Conservation (phyloP, 2,329 filamentous ascomycete genomes). For the Scleromitrula shiraiana region DNA sequence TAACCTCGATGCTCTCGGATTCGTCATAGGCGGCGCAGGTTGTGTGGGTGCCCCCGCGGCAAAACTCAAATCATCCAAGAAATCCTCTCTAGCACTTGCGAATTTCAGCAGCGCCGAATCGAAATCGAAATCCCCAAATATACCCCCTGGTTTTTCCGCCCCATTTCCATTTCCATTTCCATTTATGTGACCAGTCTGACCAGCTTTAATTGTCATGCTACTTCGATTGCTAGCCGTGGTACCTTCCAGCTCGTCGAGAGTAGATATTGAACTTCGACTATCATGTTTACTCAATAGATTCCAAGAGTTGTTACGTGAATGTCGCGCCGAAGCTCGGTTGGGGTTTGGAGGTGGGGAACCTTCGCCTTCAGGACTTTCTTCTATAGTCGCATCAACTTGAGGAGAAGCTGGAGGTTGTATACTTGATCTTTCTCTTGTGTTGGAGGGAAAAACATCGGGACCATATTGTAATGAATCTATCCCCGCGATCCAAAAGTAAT, state of each 20-base stretch:
- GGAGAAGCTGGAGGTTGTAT: constrained; percentile 22
- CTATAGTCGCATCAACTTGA: constrained; percentile 50
- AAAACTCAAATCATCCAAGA: constrained; percentile 86
- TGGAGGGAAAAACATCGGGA: constrained; percentile 39
- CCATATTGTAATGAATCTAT: constrained; percentile 60
- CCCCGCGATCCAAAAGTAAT: constrained; percentile 71
- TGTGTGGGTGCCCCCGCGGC: constrained; percentile 67
- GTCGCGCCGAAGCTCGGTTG: constrained; percentile 37
- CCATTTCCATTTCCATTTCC: constrained; percentile 10
- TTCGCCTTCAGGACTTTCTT: constrained; percentile 48
- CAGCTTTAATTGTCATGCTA: constrained; percentile 53
- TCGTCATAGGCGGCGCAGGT: constrained; percentile 61
- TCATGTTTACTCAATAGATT: constrained; percentile 50
- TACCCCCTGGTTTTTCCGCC: constrained; percentile 15
- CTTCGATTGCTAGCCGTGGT: constrained; percentile 49
- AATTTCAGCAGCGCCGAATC: constrained; percentile 91
- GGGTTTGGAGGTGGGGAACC: constrained; percentile 17
- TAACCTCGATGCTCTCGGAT: constrained; percentile 75
- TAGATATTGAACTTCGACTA: constrained; percentile 44
- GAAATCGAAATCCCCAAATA: constrained; percentile 72
- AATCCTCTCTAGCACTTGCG: constrained; percentile 87
- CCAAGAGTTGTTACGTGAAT: constrained; percentile 54
- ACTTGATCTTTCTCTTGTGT: constrained; percentile 5
- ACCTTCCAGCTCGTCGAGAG: constrained; percentile 48
- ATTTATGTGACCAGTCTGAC: constrained; percentile 15